Evolutionary conservation across 1,284 basidiomycete genomes (phyloP).

Genomic region (Trichosporon sp.): DNA sequence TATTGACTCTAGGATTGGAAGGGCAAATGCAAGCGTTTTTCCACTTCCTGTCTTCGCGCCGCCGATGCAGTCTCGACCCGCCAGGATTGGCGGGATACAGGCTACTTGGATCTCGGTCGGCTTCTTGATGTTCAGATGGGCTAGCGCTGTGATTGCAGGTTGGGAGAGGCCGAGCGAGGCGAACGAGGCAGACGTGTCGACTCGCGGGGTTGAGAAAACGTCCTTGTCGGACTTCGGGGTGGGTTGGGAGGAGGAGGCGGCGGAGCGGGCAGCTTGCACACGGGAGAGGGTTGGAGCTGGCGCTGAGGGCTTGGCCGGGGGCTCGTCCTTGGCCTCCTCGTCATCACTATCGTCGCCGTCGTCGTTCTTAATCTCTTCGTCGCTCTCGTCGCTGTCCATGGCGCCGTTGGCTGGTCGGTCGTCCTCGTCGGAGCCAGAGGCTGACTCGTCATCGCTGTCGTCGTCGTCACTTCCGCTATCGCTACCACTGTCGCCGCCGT

Average conservation of each 20-base stretch:
- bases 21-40: slow-evolving; percentile 94
- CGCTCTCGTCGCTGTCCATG: background rate
- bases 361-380: too few species aligned
- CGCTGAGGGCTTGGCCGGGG: background rate
- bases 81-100: slow-evolving; percentile 80
- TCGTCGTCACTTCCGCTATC: slow-evolving; percentile 16
- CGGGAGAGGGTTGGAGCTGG: slow-evolving; percentile 24
- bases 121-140: slow-evolving; percentile 72
- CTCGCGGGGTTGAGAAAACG: slow-evolving; percentile 55
- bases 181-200: slow-evolving; percentile 61
- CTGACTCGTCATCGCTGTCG: slow-evolving; percentile 13
- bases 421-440: slow-evolving; percentile 16
- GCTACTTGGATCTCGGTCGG: slow-evolving; percentile 88
- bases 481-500: slow-evolving; percentile 11
- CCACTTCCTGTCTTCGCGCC: slow-evolving; percentile 97
- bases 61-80: slow-evolving; percentile 86
- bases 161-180: slow-evolving; percentile 67
- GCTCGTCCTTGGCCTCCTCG: slow-evolving; percentile 1
- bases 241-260: slow-evolving; percentile 37
- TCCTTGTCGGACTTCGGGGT: background rate
- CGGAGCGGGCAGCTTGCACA: slow-evolving; percentile 16
- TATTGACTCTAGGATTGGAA: slow-evolving; percentile 89
- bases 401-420: background rate
- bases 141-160: slow-evolving; percentile 64
- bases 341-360: slow-evolving; percentile 7